Base-by-base conservation (phyloP, 345 rosid genomes). In the Conringia planisiliqua region DNA sequence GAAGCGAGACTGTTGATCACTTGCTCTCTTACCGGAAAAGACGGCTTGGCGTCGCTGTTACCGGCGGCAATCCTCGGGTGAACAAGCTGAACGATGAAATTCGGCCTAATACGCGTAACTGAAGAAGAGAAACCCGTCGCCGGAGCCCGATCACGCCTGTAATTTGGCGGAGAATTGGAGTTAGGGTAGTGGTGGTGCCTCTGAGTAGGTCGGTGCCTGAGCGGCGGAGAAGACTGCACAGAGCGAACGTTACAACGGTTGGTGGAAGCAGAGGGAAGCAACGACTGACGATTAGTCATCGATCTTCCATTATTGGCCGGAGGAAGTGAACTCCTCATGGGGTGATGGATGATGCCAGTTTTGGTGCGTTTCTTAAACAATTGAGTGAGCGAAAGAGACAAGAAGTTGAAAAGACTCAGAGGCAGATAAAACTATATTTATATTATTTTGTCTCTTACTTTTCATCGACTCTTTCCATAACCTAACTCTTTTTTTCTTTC, bases 41-140 rank as follows among this genome's bases (percentile, higher is more conserved):
- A 32, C 7, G 18, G 66, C 27, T 55, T 61, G 5, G 20, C 22
- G 44, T 62, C 66, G 22, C 56, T 36, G 38, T 27, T 52, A 10
- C 12, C 56, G 22, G 55, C 57, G 36, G 51, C 3, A 8, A 29
- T 16, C 8, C 65, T 55, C 18, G 80, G 66, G 35, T 46, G 51
- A 20, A 60, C 43, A 14, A 79, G 79, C 68, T 79, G 56, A 32
- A 79, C 79, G 56, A 79, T 64, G 68, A 79, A 79, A 67, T 74
- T 79, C 2, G 82, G 78, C 47, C 11, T 74, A 4, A 0, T 44
- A 17, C 61, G 56, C 0, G 56, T 26, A 56, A 35, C 80, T 36
- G 75, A 20, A 24, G 75, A 14, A 12, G 66, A 16, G 6, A 1
- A 16, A 22, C 33, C 48, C 30, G 57, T 3, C 14, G 71, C 17